phyloP scores from a whole-genome alignment of 2,329 filamentous ascomycete genomes.

The Aspergillus fischeri region DNA sequence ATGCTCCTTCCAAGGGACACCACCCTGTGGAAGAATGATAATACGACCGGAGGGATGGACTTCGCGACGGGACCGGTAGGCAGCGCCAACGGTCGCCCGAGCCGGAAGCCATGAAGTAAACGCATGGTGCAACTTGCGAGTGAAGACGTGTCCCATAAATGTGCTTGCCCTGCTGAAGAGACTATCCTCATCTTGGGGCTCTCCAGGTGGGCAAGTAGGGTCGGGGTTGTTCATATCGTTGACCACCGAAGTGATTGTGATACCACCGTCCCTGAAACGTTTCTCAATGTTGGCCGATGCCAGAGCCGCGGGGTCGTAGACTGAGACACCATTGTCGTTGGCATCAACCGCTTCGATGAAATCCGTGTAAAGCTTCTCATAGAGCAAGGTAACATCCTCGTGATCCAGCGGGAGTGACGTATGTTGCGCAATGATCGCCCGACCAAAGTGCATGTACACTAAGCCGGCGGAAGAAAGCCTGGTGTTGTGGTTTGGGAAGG shows the following conservation, averaged over 20 bases:
- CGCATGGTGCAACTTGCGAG: constrained; percentile 73
- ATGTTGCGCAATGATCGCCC: constrained; percentile 69
- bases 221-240: constrained; percentile 69
- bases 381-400: constrained; percentile 69
- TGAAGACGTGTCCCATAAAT: constrained; percentile 87
- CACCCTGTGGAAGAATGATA: constrained; percentile 74
- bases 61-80: constrained; percentile 65
- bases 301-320: constrained; percentile 69
- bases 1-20: constrained; percentile 90
- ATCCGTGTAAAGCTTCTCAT: constrained; percentile 83
- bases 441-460: constrained; percentile 94
- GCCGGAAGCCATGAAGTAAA: constrained; percentile 80
- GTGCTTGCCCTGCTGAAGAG: constrained; percentile 72
- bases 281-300: constrained; percentile 70
- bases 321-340: constrained; percentile 91
- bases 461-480: constrained; percentile 92
- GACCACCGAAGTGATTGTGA: constrained; percentile 81
- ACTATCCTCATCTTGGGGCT: constrained; percentile 73
- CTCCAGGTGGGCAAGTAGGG: constrained; percentile 44
- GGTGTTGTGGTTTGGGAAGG: constrained; percentile 77
- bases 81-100: constrained; percentile 69
- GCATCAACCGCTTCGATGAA: constrained; percentile 96
- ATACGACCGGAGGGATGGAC: constrained; percentile 73
- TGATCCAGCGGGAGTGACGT: constrained; percentile 58
- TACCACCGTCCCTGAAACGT: constrained; percentile 76